Percentiles rank a stretch among this genome's conserved stretches.
Evolutionary conservation across 2,329 filamentous ascomycete genomes (phyloP).

Genomic region (Aureobasidium namibiae): DNA sequence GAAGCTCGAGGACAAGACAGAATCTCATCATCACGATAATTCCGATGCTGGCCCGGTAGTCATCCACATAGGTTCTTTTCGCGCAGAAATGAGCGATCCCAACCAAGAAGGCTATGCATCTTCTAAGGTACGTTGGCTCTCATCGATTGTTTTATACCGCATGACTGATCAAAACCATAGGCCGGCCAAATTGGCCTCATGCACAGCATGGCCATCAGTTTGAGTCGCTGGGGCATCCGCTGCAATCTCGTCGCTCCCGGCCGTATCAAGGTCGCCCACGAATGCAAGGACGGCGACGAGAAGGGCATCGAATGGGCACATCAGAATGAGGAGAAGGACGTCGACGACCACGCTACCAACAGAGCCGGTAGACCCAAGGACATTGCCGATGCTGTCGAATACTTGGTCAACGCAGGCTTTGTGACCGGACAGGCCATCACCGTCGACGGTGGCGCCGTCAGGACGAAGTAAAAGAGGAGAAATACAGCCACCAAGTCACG

Average conservation of each 20-base stretch:
- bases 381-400: slow-evolving; percentile 33
- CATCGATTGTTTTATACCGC: not conserved
- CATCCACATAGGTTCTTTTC: slow-evolving; percentile 42
- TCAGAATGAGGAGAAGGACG: slow-evolving; percentile 32
- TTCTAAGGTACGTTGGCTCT: slow-evolving; percentile 26
- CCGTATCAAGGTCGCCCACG: slow-evolving; percentile 41
- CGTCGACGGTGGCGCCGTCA: slow-evolving; percentile 34
- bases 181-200: slow-evolving; percentile 41
- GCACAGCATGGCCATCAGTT: slow-evolving; percentile 41
- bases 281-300: slow-evolving; percentile 33
- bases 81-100: slow-evolving; percentile 39
- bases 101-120: slow-evolving; percentile 43
- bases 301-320: slow-evolving; percentile 34
- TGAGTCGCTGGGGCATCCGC: slow-evolving; percentile 32
- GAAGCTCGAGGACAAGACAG: slow-evolving; percentile 16
- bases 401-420: slow-evolving; percentile 32
- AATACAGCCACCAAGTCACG: not conserved
- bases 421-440: slow-evolving; percentile 38
- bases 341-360: slow-evolving; percentile 40
- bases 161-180: not conserved
- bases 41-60: slow-evolving; percentile 24
- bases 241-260: slow-evolving; percentile 43
- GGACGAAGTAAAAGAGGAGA: slow-evolving; percentile 22
- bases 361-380: slow-evolving; percentile 42
- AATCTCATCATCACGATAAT: slow-evolving; percentile 15